Evolutionary conservation across 208 protist species (phyloP), one percentile per base, ranked within the genome.

Genomic region (Angomonas desouzai): DNA sequence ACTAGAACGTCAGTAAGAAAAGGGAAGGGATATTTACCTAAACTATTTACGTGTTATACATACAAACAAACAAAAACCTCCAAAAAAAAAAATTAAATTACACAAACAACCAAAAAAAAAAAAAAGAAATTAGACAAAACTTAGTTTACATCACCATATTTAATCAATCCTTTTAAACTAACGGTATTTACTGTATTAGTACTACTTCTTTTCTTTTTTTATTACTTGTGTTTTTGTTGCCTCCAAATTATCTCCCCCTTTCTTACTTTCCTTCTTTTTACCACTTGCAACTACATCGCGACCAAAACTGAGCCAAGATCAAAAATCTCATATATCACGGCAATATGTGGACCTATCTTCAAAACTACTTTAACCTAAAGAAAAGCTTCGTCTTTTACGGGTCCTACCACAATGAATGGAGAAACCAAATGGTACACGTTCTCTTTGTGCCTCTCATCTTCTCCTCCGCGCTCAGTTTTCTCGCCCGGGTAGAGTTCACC

Each of bases 381-480:
- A 79, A 82, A 73, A 77, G 76, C 56, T 81, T 88, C 59, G 79
- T 77, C 66, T 85, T 87, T 70, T 91, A 91, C 56, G 82, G 80
- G 16, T 53, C 72, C 30, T 90, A 92, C 67, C 84, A 91, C 66
- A 70, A 74, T 53, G 68, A 83, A 18, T 76, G 64, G 66, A 25
- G 61, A 23, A 94, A 94, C 62, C 73, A 93, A 56, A 48, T 87
- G 30, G 72, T 92, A 30, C 85, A 94, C 68, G 73, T 96, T 9
- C 43, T 91, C 30, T 89, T 75, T 47, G 84, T 94, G 25, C 83
- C 85, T 10, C 51, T 68, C 20, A 92, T 96, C 55, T 85, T 88
- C 69, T 83, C 78, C 18, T 81, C 85, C 0, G 64, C 77, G 1
- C 66, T 87, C 53, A 75, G 72, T 47, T 81, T 88, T 48, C 20